Base-by-base conservation (phyloP, 352 stramenopile species). In the Phytopythium montanum region DNA sequence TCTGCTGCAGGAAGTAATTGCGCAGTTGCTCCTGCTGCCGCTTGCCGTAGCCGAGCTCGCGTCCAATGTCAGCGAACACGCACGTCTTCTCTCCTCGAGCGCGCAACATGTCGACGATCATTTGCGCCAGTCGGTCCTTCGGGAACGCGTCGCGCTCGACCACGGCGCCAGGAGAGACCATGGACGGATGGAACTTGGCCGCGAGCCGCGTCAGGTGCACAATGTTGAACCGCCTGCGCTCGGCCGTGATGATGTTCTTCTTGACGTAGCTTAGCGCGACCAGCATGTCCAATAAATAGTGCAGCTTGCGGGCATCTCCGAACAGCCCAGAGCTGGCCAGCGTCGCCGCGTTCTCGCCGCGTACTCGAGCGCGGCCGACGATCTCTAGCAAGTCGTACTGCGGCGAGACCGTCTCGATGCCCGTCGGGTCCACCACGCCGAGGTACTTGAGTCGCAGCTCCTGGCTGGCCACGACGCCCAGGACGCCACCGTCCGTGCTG, bases 281-380 rank as follows among this genome's bases (percentile, higher is more conserved):
- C n/a, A 95, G 62, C 59, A 90, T 69, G 56, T 95, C 83, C 21
- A 95, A 66, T n/a, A 92, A 57, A 60, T 95, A 92, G 50, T 95
- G 83, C 8, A 93, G 64, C 59, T 92, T 90, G 12, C 81, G 73
- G 1, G 81, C 76, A 49, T 93, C 80, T 34, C 81, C 78, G 66
- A 92, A 92, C 5, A 88, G 55, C 21, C 59, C 66, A 23, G 76
- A 80, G 31, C 73, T 81, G 1, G 79, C 74, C 13, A 93, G 60
- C 31, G 60, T 25, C 6, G 79, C 77, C n/a, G 83, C 81, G 54
- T 87, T 90, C 54, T 88, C 69, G 7, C 85, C 85, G 2, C 71
- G 70, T 19, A 76, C 79, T 41, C 77, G 67, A 0, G 79, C 67
- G 6, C 77, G 80, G 14, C 81, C 85, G 36, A 95, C 84, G 48